Percentiles rank a stretch among this genome's conserved stretches.
Conservation (phyloP, 2,329 filamentous ascomycete genomes). For the Niveomyces coronatus region DNA sequence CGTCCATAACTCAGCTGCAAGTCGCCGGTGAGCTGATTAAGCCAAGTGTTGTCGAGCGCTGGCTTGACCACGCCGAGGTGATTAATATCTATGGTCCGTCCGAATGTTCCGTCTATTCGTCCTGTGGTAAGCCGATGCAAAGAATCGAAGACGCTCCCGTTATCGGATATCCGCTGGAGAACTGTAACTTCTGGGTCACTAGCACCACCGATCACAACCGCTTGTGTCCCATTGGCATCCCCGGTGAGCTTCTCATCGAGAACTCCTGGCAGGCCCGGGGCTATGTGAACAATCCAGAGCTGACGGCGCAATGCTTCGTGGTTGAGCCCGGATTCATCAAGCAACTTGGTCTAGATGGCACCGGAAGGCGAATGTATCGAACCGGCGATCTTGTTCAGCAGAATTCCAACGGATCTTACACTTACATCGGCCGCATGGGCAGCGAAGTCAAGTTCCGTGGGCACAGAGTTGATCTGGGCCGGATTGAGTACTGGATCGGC, state of each 20-base stretch:
- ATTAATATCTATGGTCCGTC: slow-evolving; percentile 32
- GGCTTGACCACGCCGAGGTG: slow-evolving; percentile 19
- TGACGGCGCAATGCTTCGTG: slow-evolving; percentile 20
- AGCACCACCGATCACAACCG: slow-evolving; percentile 10
- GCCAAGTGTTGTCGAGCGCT: slow-evolving; percentile 14
- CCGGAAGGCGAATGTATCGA: slow-evolving; percentile 9
- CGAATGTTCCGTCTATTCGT: slow-evolving; percentile 23
- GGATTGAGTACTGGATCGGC: slow-evolving; percentile 13
- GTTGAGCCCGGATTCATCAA: neutral
- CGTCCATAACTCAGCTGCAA: neutral
- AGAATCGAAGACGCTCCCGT: neutral
- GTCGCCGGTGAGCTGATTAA: slow-evolving; percentile 21
- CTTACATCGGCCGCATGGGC: slow-evolving; percentile 14
- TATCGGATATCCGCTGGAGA: slow-evolving; percentile 4
- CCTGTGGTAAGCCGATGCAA: neutral
- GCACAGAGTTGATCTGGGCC: slow-evolving; percentile 15
- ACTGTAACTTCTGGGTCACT: slow-evolving; percentile 12
- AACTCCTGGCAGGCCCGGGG: slow-evolving; percentile 36
- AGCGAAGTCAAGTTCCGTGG: slow-evolving; percentile 17
- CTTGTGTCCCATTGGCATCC: slow-evolving; percentile 14
- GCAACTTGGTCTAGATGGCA: neutral
- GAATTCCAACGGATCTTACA: slow-evolving; percentile 10
- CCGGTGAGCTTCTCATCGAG: slow-evolving; percentile 24
- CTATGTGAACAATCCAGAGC: slow-evolving; percentile 29
- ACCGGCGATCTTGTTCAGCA: slow-evolving; percentile 13